Conservation (phyloP, 257 asterid species). For the Craterostigma plantagineum region DNA sequence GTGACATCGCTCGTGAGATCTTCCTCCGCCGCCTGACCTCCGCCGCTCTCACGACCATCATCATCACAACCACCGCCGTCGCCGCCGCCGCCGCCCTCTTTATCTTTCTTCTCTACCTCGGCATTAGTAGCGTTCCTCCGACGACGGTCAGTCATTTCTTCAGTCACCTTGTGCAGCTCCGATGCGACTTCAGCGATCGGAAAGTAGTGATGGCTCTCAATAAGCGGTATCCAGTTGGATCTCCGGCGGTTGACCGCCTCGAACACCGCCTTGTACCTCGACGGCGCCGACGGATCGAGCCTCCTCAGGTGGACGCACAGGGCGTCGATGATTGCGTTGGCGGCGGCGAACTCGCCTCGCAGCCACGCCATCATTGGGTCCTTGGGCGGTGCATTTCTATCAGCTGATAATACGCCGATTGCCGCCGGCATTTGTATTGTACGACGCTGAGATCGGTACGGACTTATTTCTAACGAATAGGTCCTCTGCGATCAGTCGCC, state of each 20-base stretch:
- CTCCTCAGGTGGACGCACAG: conserved; percentile 3
- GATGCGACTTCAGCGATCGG: conserved; percentile 57
- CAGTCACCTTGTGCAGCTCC: conserved; percentile 62
- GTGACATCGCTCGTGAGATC: no score
- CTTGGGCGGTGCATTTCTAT: neutral
- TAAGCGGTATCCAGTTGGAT: conserved; percentile 90
- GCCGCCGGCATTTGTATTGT: no score
- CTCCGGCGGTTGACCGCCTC: conserved; percentile 72
- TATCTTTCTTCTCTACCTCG: no score
- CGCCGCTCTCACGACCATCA: no score
- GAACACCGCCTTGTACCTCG: conserved; percentile 53
- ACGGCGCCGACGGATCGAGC: conserved; percentile 20
- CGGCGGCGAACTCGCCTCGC: conserved; percentile 6
- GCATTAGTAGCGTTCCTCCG: neutral
- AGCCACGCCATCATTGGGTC: conserved; percentile 1
- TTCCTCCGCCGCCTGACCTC: no score
- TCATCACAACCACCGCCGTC: no score
- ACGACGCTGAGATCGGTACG: no score
- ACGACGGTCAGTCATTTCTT: neutral
- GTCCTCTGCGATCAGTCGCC: no score
- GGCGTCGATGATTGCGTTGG: conserved; percentile 5
- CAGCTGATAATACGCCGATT: neutral
- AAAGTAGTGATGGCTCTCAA: conserved; percentile 82
- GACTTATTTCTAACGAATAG: no score
- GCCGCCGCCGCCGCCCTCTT: no score